Evolutionary conservation across 345 rosid species (phyloP), one percentile per base, ranked within the genome.

Genomic region (Eutrema yunnanense): DNA sequence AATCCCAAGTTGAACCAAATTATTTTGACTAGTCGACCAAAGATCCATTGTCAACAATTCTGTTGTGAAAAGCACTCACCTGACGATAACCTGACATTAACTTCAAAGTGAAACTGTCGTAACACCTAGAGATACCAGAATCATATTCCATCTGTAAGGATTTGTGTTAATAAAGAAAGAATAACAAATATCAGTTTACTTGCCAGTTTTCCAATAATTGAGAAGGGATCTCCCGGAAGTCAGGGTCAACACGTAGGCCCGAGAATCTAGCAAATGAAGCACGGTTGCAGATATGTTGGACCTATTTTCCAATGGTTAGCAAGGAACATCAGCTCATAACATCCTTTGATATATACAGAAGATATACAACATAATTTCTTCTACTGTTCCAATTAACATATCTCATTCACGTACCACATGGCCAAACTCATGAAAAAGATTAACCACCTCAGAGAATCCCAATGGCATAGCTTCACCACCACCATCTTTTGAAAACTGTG

Each of bases 211-310:
- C 98, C 73, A 94, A 72, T 80, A 94, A 71, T 40, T 73, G 78
- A 67, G 96, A 85, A 75, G 98, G 97, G 59, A 94, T 87, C 89
- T 94, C 98, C 72, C 89, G 90, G 73, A 91, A 94, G 73, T 91
- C 98, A 57, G 92, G 89, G 82, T 89, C 94, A 65, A 86, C 88
- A 69, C 88, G 88, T 78, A 94, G 78, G 56, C 97, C 97, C 8
- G 97, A 94, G 70, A 88, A 86, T 85, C 88, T 85, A 55, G 92
- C 83, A 87, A 88, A 94, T 72, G 96, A 82, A 69, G 97, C 92
- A 67, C 87, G 88, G 66, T 88, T 94, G 90, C 96, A 94, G 70
- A 94, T 59, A 79, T 88, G 95, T 73, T 91, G 98, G 50, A 94
- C 90, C 97, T 94, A 81, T 66, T 76, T 62, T 37, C 66, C 64